Base-by-base conservation (phyloP, 139 green algal genomes). In the Volvox africanus region DNA sequence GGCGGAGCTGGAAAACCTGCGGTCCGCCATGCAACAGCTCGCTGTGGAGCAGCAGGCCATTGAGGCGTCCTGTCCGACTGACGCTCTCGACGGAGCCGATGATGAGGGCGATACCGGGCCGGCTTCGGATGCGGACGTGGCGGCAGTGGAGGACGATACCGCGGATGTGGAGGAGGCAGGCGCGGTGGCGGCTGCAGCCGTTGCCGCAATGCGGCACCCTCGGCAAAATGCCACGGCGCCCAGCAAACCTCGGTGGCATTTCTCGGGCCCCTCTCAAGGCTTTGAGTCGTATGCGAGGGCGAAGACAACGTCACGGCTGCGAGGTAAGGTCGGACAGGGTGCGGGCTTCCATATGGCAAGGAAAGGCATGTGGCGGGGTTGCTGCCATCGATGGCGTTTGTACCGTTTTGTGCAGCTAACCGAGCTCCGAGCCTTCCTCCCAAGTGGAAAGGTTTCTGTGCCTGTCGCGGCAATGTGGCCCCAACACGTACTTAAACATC, bases 1-100 rank as follows among this genome's bases (percentile, higher is more conserved):
- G 86, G 50, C 71, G 0, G 86, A 90, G 73, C 86, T 90, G 73
- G 86, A 90, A 75, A 67, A 90, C 35, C 86, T 90, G n/a, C 86
- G 86, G 21, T n/a, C 2, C 0, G 19, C 16, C 0, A 83, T 90
- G 86, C 86, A 75, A 32, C 30, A 90, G 50, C 37, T 90, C 30
- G 71, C 86, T 18, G 69, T 67, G 16, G 86, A 90, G 35, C 71
- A 83, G 71, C 35, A 69, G n/a, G 55, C 5, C 14, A 21, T 67
- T 16, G 44, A 61, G 85, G 85, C 36, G 67, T n/a, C 75, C 32
- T 81, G 75, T 30, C 32, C 33, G 32, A 19, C 75, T 33, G 75
- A 61, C 32, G 76, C n/a, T 24, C 18, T 20, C 1, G 76, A 19
- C 37, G 65, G 30, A 35, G 61, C 9, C 5, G 69, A 36, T 5